A percentile compares a stretch with the other conserved stretches of the same genome.
phyloP scores from a whole-genome alignment of 2,329 filamentous ascomycete genomes.

The Trichoderma sp. region DNA sequence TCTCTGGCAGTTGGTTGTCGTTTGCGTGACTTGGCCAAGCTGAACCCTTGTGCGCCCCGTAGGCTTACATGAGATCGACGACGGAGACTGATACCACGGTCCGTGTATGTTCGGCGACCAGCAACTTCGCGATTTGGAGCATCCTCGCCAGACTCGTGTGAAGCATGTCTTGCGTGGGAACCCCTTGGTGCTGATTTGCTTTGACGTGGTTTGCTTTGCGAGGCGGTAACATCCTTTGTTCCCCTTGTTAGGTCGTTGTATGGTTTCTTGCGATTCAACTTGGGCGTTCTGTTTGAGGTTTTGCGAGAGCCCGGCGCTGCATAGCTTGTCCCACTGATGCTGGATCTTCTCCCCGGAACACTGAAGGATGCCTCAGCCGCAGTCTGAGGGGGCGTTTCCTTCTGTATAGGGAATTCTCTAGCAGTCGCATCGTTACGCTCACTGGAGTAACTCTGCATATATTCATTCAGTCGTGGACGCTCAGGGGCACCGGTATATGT shows the following conservation, averaged over 20 bases:
- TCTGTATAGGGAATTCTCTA: conserved; percentile 1
- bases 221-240: background rate
- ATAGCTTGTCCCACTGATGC: conserved; percentile 9
- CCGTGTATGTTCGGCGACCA: conserved; percentile 27
- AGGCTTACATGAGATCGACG: conserved; percentile 55
- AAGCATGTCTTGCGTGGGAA: conserved; percentile 7
- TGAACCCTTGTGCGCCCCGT: conserved; percentile 49
- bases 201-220: conserved; percentile 20
- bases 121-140: conserved; percentile 28
- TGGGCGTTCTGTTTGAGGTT: background rate
- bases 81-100: conserved; percentile 44
- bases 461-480: conserved; percentile 28
- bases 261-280: conserved; percentile 1
- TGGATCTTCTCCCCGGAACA: conserved; percentile 22
- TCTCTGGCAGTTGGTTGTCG: conserved; percentile 68
- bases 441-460: conserved; percentile 30
- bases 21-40: conserved; percentile 52
- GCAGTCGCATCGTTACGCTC: background rate
- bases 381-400: background rate
- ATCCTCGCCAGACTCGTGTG: conserved; percentile 25
- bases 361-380: conserved; percentile 5
- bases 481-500: conserved; percentile 26
- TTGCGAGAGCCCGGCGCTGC: background rate
- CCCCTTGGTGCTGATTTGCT: background rate
- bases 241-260: conserved; percentile 15